Percentiles rank a stretch among this genome's conserved stretches.
phyloP scores from a whole-genome alignment of 805 yeast genomes.

The Sugiyamaella qingdaonensis region DNA sequence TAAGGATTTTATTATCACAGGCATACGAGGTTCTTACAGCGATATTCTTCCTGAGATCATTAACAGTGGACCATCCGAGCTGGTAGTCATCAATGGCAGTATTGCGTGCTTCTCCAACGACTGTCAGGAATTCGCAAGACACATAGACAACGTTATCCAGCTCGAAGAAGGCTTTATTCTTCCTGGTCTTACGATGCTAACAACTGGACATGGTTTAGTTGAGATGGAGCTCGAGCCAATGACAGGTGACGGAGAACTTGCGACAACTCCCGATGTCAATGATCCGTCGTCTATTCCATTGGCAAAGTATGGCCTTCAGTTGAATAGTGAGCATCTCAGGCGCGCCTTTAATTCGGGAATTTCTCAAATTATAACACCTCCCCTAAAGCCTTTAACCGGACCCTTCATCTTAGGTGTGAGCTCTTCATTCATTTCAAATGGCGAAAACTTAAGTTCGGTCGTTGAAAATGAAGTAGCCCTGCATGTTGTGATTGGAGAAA shows the following conservation, averaged over 20 bases:
- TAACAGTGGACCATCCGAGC: background rate
- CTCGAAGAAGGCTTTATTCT: background rate
- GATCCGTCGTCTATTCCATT: background rate
- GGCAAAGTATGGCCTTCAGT: background rate
- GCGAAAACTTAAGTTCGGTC: background rate
- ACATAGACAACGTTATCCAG: background rate
- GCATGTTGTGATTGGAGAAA: background rate
- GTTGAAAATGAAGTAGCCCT: background rate
- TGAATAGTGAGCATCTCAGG: background rate
- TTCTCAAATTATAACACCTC: background rate
- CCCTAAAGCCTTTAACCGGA: background rate
- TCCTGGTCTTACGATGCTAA: background rate
- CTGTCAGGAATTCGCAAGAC: background rate
- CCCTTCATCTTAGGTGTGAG: background rate
- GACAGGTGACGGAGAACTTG: background rate
- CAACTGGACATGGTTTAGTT: background rate
- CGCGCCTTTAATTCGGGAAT: background rate
- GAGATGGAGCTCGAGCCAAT: background rate
- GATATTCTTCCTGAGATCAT: background rate
- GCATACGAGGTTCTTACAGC: background rate
- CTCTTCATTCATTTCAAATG: background rate
- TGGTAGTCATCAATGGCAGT: background rate
- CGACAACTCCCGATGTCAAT: background rate
- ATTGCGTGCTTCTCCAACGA: background rate
- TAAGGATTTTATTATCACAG: background rate